phyloP scores from a whole-genome alignment of 2,329 filamentous ascomycete species.

The Zopfia rhizophila region DNA sequence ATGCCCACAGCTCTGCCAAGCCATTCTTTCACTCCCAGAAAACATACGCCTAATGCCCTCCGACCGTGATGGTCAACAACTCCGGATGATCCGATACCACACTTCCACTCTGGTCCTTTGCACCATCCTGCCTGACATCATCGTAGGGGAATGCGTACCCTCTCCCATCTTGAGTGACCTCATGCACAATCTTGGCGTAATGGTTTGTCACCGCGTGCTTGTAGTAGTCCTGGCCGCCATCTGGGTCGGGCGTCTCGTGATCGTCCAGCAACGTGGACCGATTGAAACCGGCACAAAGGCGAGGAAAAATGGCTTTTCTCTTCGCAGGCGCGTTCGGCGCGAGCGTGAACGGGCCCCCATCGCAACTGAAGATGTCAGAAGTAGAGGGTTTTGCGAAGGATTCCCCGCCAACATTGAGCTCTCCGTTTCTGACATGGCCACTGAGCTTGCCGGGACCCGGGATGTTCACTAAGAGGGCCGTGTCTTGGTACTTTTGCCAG shows the following conservation, averaged over 20 bases:
- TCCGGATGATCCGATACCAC: slow-evolving; percentile 59
- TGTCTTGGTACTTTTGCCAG: slow-evolving; percentile 59
- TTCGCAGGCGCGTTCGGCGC: slow-evolving; percentile 52
- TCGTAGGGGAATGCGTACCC: slow-evolving; percentile 77
- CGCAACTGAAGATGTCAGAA: slow-evolving; percentile 74
- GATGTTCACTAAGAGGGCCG: slow-evolving; percentile 74
- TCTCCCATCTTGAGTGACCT: slow-evolving; percentile 66
- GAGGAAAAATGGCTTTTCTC: slow-evolving; percentile 71
- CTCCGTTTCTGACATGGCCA: slow-evolving; percentile 57
- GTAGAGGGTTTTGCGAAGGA: slow-evolving; percentile 20
- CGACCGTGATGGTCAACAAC: slow-evolving; percentile 61
- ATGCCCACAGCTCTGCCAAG: too few relatives aligned
- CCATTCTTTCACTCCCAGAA: too few relatives aligned
- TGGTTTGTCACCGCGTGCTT: slow-evolving; percentile 59
- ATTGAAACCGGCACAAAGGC: slow-evolving; percentile 81
- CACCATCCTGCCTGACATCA: slow-evolving; percentile 69
- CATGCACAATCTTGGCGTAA: slow-evolving; percentile 70
- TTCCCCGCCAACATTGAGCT: slow-evolving; percentile 56
- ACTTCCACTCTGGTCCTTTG: slow-evolving; percentile 65
- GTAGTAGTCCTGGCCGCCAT: slow-evolving; percentile 45
- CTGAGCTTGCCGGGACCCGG: slow-evolving; percentile 64
- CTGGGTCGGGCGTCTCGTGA: slow-evolving; percentile 51
- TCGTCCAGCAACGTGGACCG: slow-evolving; percentile 69
- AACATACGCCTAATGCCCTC: slow-evolving; percentile 55
- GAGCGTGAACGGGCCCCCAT: slow-evolving; percentile 68